Conservation (phyloP, 2,329 filamentous ascomycete genomes). For the Epichloe sibirici region DNA sequence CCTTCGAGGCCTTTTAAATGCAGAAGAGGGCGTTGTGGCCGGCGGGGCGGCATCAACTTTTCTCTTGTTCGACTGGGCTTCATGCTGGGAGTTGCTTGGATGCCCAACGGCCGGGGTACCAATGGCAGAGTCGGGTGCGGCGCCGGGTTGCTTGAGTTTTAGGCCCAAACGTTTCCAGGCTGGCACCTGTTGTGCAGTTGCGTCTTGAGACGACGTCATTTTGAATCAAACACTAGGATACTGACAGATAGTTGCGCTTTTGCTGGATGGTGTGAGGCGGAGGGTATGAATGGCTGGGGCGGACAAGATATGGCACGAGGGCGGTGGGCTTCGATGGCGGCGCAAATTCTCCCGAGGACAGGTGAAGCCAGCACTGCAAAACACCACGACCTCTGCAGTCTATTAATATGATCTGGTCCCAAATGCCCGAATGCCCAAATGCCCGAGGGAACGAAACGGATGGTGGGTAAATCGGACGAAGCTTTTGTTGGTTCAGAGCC, state of each 20-base stretch:
- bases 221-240: slow-evolving; percentile 7
- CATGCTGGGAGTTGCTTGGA: slow-evolving; percentile 21
- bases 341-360: background rate
- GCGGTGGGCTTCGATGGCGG: background rate
- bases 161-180: slow-evolving; percentile 53
- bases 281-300: background rate
- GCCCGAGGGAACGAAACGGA: too few relatives aligned
- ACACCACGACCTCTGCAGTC: background rate
- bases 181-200: slow-evolving; percentile 36
- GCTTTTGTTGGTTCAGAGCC: background rate
- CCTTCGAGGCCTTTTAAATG: slow-evolving; percentile 23
- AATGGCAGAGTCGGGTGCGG: slow-evolving; percentile 19
- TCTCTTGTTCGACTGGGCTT: slow-evolving; percentile 25
- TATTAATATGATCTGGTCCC: too few relatives aligned
- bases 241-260: slow-evolving; percentile 6
- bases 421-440: too few relatives aligned
- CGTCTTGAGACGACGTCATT: slow-evolving; percentile 32
- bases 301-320: background rate
- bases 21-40: slow-evolving; percentile 16
- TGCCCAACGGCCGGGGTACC: slow-evolving; percentile 24
- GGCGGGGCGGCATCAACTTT: slow-evolving; percentile 25
- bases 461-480: background rate
- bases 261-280: background rate
- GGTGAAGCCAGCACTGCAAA: background rate
- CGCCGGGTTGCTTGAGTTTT: slow-evolving; percentile 39